Evolutionary conservation across 2,329 filamentous ascomycete species (phyloP).

Genomic region (Aspergillus sp.): DNA sequence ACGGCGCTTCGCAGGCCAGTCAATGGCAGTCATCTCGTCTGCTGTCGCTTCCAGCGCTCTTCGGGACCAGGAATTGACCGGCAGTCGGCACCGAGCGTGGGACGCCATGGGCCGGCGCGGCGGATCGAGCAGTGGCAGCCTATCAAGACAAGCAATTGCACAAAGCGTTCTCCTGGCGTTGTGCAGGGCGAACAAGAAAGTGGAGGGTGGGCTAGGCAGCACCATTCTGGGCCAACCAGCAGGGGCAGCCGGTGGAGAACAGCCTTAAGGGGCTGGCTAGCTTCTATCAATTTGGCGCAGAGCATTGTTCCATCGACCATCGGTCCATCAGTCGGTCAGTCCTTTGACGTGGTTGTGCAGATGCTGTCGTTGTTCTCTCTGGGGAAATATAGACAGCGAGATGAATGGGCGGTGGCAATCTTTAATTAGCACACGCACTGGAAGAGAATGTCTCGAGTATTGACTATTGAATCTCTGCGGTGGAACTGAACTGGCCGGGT

Average conservation of each 20-base stretch:
- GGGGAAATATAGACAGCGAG: too few relatives aligned
- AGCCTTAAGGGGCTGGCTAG: constrained; percentile 8
- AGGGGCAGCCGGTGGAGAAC: background rate
- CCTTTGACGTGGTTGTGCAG: background rate
- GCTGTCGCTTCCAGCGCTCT: too few relatives aligned
- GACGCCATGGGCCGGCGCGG: too few relatives aligned
- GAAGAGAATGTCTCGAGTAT: background rate
- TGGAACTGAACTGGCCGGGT: background rate
- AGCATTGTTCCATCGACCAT: background rate
- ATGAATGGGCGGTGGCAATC: too few relatives aligned
- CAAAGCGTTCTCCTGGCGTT: background rate
- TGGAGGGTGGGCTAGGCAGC: background rate
- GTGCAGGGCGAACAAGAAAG: background rate
- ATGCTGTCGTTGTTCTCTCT: too few relatives aligned
- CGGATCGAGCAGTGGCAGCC: background rate
- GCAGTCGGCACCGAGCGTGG: too few relatives aligned
- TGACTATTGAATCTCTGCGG: background rate
- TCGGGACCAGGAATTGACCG: too few relatives aligned
- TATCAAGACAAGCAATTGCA: background rate
- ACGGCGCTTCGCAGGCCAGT: too few relatives aligned
- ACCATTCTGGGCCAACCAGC: background rate
- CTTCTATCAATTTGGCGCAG: background rate
- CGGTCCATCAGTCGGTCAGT: background rate
- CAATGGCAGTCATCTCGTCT: too few relatives aligned
- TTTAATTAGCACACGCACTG: too few relatives aligned